Evolutionary conservation across 306 rosid genomes (phyloP), one percentile per base, ranked within the genome.

Genomic region (Cucurbita maxima): DNA sequence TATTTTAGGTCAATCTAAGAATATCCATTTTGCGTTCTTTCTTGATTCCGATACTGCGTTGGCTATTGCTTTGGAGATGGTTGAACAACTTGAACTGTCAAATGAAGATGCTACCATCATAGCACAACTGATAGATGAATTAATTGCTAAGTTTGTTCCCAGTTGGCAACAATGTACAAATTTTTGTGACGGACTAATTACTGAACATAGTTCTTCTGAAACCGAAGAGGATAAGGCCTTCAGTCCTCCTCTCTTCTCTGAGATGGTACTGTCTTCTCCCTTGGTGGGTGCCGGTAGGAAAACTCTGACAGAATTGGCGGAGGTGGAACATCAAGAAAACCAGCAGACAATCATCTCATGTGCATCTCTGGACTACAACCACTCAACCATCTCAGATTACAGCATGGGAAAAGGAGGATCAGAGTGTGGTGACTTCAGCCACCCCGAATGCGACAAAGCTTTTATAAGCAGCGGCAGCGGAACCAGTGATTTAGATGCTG

Each of bases 31-130:
- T 55, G 83, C 86, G 53, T 94, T 94, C 79, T 94, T 82, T 79
- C 83, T 84, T 4, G 81, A 85, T 53, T 79, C 90, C 18, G 98
- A 94, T 73, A 90, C 98, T 30, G 85, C 87, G 20, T 74, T 85
- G 72, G 83, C 97, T 74, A 82, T 93, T 76, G 91, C 97, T 68
- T 85, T 79, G 81, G 98, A 93, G 90, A 93, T 93, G 98, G 98
- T 88, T 58, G 96, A 88, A 76, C 86, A 87, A 53, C 90, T 93
- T 69, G 90, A 76, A 74, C 90, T 93, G 37, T 58, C 80, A 18
- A 70, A 64, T 18, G 94, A 84, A 71, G 89, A 93, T 40, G 87
- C 85, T 44, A 61, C 76, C 43, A 79, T 83, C 76, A 86, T 87
- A 74, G 91, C 94, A 7, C 91, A 87, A 86, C 78, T 93, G 63